Conservation (phyloP, 192 early-diverging fungal genomes). For the Coemansia sp. region DNA sequence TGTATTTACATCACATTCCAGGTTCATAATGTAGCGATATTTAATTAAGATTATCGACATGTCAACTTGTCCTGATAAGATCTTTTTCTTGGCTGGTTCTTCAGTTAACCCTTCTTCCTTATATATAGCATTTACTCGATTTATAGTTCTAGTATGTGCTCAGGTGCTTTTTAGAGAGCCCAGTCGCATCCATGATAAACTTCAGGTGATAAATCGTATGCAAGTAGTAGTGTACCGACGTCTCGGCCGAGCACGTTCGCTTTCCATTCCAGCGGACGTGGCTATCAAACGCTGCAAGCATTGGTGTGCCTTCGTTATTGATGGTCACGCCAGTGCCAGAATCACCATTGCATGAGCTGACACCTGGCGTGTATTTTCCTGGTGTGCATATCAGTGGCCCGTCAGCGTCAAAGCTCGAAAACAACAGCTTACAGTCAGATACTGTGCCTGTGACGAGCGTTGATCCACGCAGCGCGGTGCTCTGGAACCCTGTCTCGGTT, state of each 20-base stretch:
- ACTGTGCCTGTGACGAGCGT: neutral
- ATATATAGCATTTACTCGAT: too few relatives aligned
- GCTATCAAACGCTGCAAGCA: neutral
- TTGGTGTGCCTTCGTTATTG: neutral
- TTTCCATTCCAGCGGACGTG: neutral
- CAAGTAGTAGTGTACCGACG: constrained; percentile 1
- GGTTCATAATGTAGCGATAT: too few relatives aligned
- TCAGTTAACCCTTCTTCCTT: too few relatives aligned
- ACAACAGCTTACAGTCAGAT: neutral
- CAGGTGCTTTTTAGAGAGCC: neutral
- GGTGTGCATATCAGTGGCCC: neutral
- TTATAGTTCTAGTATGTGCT: neutral
- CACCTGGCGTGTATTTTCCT: neutral
- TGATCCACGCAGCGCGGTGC: neutral
- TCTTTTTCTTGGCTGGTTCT: too few relatives aligned
- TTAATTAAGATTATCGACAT: too few relatives aligned
- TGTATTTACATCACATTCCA: too few relatives aligned
- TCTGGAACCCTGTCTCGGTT: neutral
- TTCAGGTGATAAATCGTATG: neutral
- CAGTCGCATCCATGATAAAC: neutral
- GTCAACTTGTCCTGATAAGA: too few relatives aligned
- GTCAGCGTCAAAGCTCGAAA: neutral
- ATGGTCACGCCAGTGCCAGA: neutral
- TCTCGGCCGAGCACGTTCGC: neutral
- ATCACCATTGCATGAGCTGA: neutral